phyloP scores from a whole-genome alignment of 169 alveolate genomes.

The Eimeria nieschulzi region DNA sequence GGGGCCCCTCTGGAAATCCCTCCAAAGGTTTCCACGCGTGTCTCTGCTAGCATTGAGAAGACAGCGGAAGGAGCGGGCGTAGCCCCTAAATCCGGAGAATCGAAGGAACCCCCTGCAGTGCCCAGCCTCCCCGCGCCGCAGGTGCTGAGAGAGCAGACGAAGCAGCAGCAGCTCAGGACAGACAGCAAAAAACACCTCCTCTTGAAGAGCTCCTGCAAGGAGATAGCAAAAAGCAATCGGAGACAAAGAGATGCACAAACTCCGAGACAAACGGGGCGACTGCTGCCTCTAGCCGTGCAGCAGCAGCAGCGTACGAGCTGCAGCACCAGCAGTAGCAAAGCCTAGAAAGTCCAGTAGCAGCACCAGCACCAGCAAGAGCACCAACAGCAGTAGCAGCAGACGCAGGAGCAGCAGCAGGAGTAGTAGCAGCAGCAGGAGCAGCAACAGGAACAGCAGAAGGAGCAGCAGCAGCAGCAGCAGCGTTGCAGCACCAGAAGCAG shows the following conservation, averaged over 20 bases:
- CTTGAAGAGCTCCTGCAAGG: constrained; percentile 54
- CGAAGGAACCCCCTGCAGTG: constrained; percentile 26
- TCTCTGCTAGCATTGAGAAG: not conserved
- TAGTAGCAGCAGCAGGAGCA: not conserved
- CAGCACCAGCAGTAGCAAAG: not conserved
- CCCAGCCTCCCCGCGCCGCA: constrained; percentile 33
- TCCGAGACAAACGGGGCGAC: not conserved
- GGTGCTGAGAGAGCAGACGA: constrained; percentile 41
- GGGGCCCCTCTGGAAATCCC: not conserved
- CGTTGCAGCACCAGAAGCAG: not conserved
- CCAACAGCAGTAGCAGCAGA: not conserved
- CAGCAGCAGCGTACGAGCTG: not conserved
- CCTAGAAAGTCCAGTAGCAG: not conserved
- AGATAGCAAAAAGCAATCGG: not conserved
- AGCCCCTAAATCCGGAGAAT: constrained; percentile 45
- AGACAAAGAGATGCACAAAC: not conserved
- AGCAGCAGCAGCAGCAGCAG: not conserved
- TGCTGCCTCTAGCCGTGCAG: not conserved
- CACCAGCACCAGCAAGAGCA: not conserved
- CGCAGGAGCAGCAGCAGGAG: not conserved
- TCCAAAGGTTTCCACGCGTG: not conserved
- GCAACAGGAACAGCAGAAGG: not conserved
- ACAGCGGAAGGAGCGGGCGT: constrained; percentile 59
- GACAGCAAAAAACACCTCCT: constrained; percentile 53
- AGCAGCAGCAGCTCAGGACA: constrained; percentile 66